These are phyloP conservation scores for Rhodomyrtus psidioides DNA, from an alignment of 441 rosid genomes.

Conservation along the genomic window DNA sequence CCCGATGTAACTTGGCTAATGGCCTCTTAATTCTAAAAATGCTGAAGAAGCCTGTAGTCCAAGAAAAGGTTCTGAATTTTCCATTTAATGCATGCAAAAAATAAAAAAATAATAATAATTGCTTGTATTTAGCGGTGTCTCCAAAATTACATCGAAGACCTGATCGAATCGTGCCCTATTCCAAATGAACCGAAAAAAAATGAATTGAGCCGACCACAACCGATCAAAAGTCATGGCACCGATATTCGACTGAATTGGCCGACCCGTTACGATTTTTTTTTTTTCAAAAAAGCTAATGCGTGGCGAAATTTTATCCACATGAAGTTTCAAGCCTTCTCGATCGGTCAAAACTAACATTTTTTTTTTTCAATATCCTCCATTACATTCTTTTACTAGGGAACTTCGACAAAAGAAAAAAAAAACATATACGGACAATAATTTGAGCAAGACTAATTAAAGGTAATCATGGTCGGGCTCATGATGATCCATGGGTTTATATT, in stretches of 20 bases:
- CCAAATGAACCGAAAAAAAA: background rate
- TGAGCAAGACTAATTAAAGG: background rate
- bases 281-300: background rate
- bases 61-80: background rate
- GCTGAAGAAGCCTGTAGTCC: no score
- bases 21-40: background rate
- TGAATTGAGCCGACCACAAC: rapidly evolving
- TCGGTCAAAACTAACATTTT: background rate
- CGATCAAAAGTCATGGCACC: background rate
- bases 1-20: background rate
- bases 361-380: background rate
- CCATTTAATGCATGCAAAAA: background rate
- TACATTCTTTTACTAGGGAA: background rate
- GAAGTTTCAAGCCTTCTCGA: background rate
- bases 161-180: background rate
- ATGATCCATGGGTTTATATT: background rate
- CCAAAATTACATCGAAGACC: background rate
- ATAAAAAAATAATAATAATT: background rate
- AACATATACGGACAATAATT: background rate
- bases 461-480: background rate
- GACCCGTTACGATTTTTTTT: background rate
- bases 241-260: background rate
- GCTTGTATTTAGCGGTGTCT: background rate
- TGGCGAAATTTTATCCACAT: background rate
- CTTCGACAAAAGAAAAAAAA: background rate